These are phyloP conservation scores for Lentinula guzmanii DNA, from an alignment of 768 basidiomycete species.

Conservation along the genomic window DNA sequence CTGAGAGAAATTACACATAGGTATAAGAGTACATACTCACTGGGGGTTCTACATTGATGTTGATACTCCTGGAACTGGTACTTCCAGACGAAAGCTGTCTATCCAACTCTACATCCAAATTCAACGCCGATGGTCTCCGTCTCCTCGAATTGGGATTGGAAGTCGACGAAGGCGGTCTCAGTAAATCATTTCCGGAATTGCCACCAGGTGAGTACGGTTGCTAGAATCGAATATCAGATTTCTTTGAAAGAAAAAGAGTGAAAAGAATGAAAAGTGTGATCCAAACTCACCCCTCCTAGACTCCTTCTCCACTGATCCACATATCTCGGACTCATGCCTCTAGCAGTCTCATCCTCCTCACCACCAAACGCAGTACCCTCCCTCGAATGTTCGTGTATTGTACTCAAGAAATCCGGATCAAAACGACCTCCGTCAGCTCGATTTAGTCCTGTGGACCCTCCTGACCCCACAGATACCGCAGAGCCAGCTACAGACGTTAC, in stretches of 20 bases:
- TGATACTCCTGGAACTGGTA: conserved; percentile 1
- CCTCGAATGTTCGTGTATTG: conserved; percentile 7
- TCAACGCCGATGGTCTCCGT: not conserved
- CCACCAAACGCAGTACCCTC: conserved; percentile 1
- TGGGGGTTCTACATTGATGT: not conserved
- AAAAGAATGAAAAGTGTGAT: not conserved
- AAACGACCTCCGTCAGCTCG: not conserved
- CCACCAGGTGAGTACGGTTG: not conserved
- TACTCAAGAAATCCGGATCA: not conserved
- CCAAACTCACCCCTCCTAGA: not conserved
- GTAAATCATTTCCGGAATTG: not conserved
- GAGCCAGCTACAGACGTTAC: not conserved
- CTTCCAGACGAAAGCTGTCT: conserved; percentile 1
- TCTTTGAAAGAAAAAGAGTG: not conserved
- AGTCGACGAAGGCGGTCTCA: not conserved
- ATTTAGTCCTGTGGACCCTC: not conserved
- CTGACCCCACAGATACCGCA: not conserved
- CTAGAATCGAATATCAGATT: not conserved
- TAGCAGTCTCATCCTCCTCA: not conserved
- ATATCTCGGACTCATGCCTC: not conserved
- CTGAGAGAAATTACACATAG: not conserved
- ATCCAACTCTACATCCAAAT: not conserved
- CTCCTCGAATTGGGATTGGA: not conserved
- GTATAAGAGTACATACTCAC: not conserved
- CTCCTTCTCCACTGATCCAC: conserved; percentile 6